Base-by-base conservation (phyloP, 805 yeast genomes). In the Ogataea angusta region DNA sequence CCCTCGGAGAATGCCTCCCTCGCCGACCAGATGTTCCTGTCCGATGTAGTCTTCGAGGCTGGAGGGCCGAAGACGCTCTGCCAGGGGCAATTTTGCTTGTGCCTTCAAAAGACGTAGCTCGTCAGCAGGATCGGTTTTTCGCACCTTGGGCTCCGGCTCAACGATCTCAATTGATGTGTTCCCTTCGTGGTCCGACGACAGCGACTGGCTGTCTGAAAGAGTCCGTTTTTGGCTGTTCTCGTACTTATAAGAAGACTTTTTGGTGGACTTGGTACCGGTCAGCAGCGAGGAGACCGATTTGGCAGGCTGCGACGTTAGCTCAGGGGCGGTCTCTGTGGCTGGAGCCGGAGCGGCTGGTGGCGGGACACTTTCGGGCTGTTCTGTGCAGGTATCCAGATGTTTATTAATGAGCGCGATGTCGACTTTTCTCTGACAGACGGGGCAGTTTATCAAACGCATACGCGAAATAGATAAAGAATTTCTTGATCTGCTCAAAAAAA, bases 51-150 rank as follows among this genome's bases (percentile, higher is more conserved):
- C 86, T 3, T 71, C 70, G 19, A 93, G 62, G 0, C 68, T 62
- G 9, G 63, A 64, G 0, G 99, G 99, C n/a, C 98, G 69, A n/a
- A 88, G 69, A 36, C 79, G 70, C 56, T 88, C 96, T 2, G 95
- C 83, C 15, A 90, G 63, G 1, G 96, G 86, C 15, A 57, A 40
- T 30, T 57, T 48, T 2, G 57, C 35, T 37, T 54, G 55, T 14
- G 50, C 49, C 34, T 34, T 45, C 29, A 59, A 36, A 22, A 47
- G 33, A 14, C 48, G 37, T 7, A 53, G 14, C 36, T 56, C 53
- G 37, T 43, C 52, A 34, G 46, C 43, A 22, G 42, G 48, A n/a
- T 42, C 47, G 5, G 21, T 14, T 13, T 34, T 36, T 3, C 40
- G 40, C 14, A 30, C 31, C 29, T 40, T 40, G 6, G 38, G 31